Evolutionary conservation across 352 stramenopile species (phyloP).

Genomic region (Plasmopara muralis): DNA sequence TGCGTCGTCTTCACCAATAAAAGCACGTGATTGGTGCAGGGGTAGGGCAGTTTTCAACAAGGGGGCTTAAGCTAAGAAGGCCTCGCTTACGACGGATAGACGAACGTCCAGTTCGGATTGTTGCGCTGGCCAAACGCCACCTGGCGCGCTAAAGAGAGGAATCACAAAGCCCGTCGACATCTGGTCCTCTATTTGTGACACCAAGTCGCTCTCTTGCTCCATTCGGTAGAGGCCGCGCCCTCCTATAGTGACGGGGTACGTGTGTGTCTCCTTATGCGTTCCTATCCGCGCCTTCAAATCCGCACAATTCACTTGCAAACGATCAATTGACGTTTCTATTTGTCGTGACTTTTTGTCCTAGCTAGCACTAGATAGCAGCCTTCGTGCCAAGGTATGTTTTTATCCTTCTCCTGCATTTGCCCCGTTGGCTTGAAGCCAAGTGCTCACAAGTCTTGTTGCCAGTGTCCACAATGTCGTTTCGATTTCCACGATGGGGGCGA

Average conservation of each 20-base stretch:
- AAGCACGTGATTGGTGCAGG: slow-evolving; percentile 2
- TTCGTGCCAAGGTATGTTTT: slow-evolving; percentile 5
- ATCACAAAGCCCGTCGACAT: slow-evolving; percentile 10
- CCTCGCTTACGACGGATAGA: neutral
- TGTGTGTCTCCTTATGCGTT: neutral
- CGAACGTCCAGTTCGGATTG: slow-evolving; percentile 37
- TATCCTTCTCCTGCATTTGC: neutral
- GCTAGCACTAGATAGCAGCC: slow-evolving; percentile 4
- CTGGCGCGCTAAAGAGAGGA: slow-evolving; percentile 6
- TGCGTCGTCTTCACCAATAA: slow-evolving; percentile 18
- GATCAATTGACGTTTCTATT: slow-evolving; percentile 1
- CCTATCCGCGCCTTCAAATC: no score
- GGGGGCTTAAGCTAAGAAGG: slow-evolving; percentile 10
- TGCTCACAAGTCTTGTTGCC: slow-evolving; percentile 4
- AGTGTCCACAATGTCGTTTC: slow-evolving; percentile 49
- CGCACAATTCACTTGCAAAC: neutral
- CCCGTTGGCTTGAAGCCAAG: slow-evolving; percentile 6
- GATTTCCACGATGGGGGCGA: slow-evolving; percentile 61
- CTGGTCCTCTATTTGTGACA: slow-evolving; percentile 1
- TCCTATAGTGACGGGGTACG: slow-evolving; percentile 4
- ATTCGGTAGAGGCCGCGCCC: slow-evolving; percentile 5
- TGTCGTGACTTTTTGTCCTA: slow-evolving; percentile 5
- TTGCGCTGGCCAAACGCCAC: slow-evolving; percentile 21
- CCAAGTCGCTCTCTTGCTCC: slow-evolving; percentile 1
- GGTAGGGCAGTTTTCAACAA: slow-evolving; percentile 9